Evolutionary conservation across 2,329 filamentous ascomycete genomes (phyloP).

Genomic region (Penicillium freii): DNA sequence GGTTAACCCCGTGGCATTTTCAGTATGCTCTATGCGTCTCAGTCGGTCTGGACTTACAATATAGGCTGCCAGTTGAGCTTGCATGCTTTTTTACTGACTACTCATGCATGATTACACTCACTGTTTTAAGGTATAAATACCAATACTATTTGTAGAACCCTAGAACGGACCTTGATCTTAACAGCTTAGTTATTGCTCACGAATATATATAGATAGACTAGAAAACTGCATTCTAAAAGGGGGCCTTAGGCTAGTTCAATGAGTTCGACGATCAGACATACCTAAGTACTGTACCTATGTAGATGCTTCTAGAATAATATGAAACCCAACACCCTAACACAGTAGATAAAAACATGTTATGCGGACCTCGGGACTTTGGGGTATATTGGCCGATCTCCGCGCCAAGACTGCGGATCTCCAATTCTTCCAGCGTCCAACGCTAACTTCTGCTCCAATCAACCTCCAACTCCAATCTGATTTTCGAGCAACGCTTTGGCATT

Average conservation of each 20-base stretch:
- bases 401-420: conserved; percentile 29
- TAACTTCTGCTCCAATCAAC: conserved; percentile 21
- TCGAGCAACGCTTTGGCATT: neutral
- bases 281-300: neutral
- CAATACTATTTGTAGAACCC: no score
- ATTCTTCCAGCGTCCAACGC: conserved; percentile 21
- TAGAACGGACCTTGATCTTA: no score
- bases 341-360: neutral
- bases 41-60: no score
- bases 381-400: conserved; percentile 45
- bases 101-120: no score
- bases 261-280: neutral
- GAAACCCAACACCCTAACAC: neutral
- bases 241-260: neutral
- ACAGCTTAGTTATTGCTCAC: no score
- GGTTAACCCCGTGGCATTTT: no score
- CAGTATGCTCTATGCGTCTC: no score
- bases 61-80: no score
- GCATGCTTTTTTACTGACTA: no score
- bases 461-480: conserved; percentile 16
- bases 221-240: neutral
- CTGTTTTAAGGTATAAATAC: no score
- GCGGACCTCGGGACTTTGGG: neutral
- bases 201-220: neutral
- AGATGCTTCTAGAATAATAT: neutral